Conservation (phyloP, 179 eudicot genomes). For the Kewa caespitosa region DNA sequence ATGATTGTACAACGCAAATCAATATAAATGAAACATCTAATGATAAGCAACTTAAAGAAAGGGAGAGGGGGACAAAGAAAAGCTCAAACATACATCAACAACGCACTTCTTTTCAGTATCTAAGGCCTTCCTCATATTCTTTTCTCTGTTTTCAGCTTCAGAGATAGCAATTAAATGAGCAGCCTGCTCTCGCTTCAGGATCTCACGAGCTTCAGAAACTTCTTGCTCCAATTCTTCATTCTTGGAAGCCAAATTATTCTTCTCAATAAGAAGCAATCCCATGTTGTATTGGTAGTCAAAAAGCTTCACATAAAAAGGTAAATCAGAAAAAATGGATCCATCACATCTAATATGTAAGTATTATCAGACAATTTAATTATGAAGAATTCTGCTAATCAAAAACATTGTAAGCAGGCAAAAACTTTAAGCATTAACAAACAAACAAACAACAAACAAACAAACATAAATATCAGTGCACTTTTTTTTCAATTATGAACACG, state of each 20-base stretch:
- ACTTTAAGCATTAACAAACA: background rate
- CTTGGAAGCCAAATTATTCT: slow-evolving; percentile 51
- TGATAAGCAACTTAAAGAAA: slow-evolving; percentile 2
- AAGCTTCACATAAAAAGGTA: slow-evolving; percentile 45
- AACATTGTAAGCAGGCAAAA: slow-evolving; percentile 3
- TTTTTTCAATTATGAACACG: no score
- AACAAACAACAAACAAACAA: background rate
- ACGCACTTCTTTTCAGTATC: slow-evolving; percentile 60
- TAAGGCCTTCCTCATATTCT: slow-evolving; percentile 64
- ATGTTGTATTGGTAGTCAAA: slow-evolving; percentile 82
- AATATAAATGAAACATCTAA: background rate
- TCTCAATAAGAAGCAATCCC: slow-evolving; percentile 91
- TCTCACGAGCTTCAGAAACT: slow-evolving; percentile 60
- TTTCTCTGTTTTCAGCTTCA: slow-evolving; percentile 79
- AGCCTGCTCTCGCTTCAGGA: slow-evolving; percentile 73
- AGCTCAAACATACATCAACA: slow-evolving; percentile 52
- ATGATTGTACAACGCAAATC: background rate
- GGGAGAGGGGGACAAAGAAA: background rate
- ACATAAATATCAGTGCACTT: background rate
- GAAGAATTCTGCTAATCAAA: background rate
- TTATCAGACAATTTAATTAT: background rate
- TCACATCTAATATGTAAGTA: no score
- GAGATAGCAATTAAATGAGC: slow-evolving; percentile 66
- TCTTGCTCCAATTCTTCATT: slow-evolving; percentile 57
- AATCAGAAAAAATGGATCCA: background rate